Evolutionary conservation across 148 eudicot genomes (phyloP), one percentile per base, ranked within the genome.

Genomic region (Silene uniflora): DNA sequence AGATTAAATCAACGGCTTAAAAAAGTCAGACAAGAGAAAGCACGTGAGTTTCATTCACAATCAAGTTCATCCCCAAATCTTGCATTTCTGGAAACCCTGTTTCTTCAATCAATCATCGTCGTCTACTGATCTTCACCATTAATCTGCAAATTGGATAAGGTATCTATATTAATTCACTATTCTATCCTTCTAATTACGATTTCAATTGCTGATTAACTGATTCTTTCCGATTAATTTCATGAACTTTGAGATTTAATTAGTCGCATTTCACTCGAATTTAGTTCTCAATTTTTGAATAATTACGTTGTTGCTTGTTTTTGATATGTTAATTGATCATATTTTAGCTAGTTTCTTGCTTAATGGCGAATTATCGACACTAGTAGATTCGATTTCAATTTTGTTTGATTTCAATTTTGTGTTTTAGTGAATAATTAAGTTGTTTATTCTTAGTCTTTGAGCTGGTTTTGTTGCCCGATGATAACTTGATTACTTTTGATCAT

Each of bases 31-130:
- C 44, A 13, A 39, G 35, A n/a, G 39, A 47, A 24, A 46, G 54
- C 81, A 79, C 77, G 77, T 79, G 77, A 74, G 63, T 17, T 23
- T 29, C 13, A 10, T 39, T n/a, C 59, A 39, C 59, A 13, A 56
- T 65, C 73, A 68, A 21, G 69, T 22, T 47, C 52, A 44, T 46
- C 68, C 67, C 56, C 21, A 75, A 23, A 49, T 14, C 6, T 17
- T 19, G 12, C 49, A 10, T 10, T 52, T 19, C 49, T 32, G 14
- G 16, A 68, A 44, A 42, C 72, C 56, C 56, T 68, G 47, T 11
- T 19, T 68, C 24, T 68, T 44, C 72, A 68, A 29, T 39, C 49
- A 52, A 52, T 52, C 56, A 52, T 52, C 17, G 12, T 42, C 39
- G 21, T 42, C 72, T 0, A 63, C 10, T 12, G 23, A 11, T 63